Evolutionary conservation across 2,329 filamentous ascomycete genomes (phyloP), one percentile per base, ranked within the genome.

Genomic region (Hysterium pulicare): DNA sequence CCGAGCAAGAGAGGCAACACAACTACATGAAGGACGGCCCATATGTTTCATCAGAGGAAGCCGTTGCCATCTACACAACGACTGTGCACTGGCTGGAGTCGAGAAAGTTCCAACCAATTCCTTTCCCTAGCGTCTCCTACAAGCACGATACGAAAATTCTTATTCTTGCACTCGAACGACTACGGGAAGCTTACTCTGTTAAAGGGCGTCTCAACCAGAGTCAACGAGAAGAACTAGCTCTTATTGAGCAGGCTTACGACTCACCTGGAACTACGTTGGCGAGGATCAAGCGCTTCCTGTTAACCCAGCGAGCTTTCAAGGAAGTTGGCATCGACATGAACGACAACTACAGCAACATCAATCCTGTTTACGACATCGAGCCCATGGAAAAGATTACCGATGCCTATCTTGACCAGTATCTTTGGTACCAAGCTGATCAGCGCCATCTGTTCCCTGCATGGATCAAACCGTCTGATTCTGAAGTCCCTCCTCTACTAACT

Each of bases 321-420:
- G 93, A 98, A 70, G 93, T 98, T 33, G 93, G 91, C 42, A 98
- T 98, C 54, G 93, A 98, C 64, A 98, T 98, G 93, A 98, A 98
- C 67, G 93, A 98, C 72, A 98, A 98, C 62, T 98, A 98, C 72
- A 97, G 84, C 75, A 91, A 89, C 15, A 98, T 98, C 74, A 98
- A 98, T 62, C 94, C 93, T 0, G 93, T 98, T 1, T 98, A 98
- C 63, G 93, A 98, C 54, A 93, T 98, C 46, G 94, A 98, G 70
- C 93, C 93, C 0, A 96, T 98, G 46, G 93, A 98, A 74, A 98
- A 98, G 74, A 98, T 98, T 56, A 98, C 91, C 30, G 93, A 98
- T 69, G 94, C 93, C 2, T 98, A 98, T 58, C 81, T 98, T 37
- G 93, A 98, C 59, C 94, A 98, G 62, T 98, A 98, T 59, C 77